A percentile compares a stretch with the other conserved stretches of the same genome.
Evolutionary conservation across 306 rosid genomes (phyloP).

Genomic region (Lithocarpus polystachyus): DNA sequence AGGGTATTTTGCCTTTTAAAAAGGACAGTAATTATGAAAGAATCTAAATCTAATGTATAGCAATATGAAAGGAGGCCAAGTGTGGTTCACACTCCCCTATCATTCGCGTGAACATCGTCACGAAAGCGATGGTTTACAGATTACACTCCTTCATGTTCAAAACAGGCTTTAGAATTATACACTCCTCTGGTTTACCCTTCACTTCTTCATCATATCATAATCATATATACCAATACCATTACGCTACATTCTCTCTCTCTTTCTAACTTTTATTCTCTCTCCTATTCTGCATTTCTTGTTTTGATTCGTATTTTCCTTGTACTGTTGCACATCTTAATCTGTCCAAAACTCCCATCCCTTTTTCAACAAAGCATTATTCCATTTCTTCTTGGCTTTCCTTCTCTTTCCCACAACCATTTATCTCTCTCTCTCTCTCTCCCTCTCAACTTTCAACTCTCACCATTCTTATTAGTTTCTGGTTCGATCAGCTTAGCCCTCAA

Average conservation of each 20-base stretch:
- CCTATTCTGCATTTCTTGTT: conserved; percentile 76
- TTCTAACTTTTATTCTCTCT: conserved; percentile 46
- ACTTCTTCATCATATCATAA: not conserved
- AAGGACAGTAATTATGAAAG: not conserved
- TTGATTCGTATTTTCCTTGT: conserved; percentile 60
- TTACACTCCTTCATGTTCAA: not conserved
- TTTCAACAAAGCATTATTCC: conserved; percentile 30
- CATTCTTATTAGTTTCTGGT: conserved; percentile 6
- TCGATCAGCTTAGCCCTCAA: conserved; percentile 28
- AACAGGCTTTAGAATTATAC: too few relatives aligned
- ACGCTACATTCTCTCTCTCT: conserved; percentile 6
- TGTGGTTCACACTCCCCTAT: not conserved
- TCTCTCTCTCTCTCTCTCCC: conserved; percentile 5
- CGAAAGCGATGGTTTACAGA: not conserved
- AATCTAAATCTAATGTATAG: not conserved
- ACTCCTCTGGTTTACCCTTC: not conserved
- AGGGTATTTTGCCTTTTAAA: not conserved
- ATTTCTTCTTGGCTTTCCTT: conserved; percentile 34
- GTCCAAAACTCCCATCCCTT: conserved; percentile 11
- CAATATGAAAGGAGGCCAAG: not conserved
- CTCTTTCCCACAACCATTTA: conserved; percentile 13
- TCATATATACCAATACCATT: not conserved
- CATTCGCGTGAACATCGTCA: conserved; percentile 7
- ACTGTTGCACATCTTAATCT: conserved; percentile 14
- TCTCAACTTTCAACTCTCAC: not conserved